A percentile compares a stretch with the other conserved stretches of the same genome.
Evolutionary conservation across 148 eudicot species (phyloP).

Genomic region (Heliamphora exappendiculata): DNA sequence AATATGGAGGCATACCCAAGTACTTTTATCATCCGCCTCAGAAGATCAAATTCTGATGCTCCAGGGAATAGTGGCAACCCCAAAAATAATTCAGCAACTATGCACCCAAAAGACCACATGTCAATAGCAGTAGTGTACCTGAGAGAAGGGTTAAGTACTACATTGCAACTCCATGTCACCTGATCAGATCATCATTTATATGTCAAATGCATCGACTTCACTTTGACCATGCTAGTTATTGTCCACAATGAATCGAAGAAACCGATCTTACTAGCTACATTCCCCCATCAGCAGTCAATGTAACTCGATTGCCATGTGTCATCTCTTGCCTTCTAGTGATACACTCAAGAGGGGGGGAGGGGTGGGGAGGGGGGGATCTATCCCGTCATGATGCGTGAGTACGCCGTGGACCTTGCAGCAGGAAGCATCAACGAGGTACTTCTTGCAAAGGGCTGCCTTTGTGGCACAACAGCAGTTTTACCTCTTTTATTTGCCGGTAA

Average conservation of each 20-base stretch:
- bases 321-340: background rate
- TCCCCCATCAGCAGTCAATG: background rate
- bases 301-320: background rate
- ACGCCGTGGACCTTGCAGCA: too few relatives aligned
- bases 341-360: background rate
- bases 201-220: slow-evolving; percentile 3
- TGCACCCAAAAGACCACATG: slow-evolving; percentile 99
- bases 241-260: background rate
- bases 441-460: too few relatives aligned
- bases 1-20: slow-evolving; percentile 58
- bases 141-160: slow-evolving; percentile 44
- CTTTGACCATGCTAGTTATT: background rate
- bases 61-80: slow-evolving; percentile 96
- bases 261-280: background rate
- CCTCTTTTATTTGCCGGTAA: too few relatives aligned
- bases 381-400: too few relatives aligned
- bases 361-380: background rate
- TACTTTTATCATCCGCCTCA: slow-evolving; percentile 81
- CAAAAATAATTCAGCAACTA: slow-evolving; percentile 89
- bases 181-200: background rate
- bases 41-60: slow-evolving; percentile 94
- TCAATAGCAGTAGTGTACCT: slow-evolving; percentile 95
- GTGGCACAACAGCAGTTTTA: too few relatives aligned
- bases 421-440: too few relatives aligned
- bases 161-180: slow-evolving; percentile 4